These are phyloP conservation scores for Pichia sp. DNA, from an alignment of 1,139 yeast species.

Conservation along the genomic window DNA sequence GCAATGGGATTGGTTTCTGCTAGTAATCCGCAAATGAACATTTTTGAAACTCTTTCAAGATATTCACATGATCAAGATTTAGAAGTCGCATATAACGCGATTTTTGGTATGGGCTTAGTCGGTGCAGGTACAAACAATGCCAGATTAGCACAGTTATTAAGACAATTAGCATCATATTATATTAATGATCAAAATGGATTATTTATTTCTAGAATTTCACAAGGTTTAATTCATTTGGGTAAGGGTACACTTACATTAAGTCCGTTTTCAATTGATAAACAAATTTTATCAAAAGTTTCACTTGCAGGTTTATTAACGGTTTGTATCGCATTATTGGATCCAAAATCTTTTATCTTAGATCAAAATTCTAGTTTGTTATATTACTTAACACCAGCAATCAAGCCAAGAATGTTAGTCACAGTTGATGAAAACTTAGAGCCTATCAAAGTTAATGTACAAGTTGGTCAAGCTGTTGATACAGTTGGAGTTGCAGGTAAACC, in stretches of 20 bases:
- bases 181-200: constrained; percentile 84
- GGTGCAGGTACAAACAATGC: constrained; percentile 99
- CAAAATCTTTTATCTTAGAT: constrained; percentile 63
- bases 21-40: constrained; percentile 95
- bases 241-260: constrained; percentile 88
- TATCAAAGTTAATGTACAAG: constrained; percentile 90
- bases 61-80: constrained; percentile 94
- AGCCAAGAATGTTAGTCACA: constrained; percentile 90
- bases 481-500: constrained; percentile 99
- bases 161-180: constrained; percentile 93
- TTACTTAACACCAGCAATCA: constrained; percentile 81
- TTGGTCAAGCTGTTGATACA: constrained; percentile 97
- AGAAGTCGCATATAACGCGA: constrained; percentile 92
- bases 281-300: constrained; percentile 80
- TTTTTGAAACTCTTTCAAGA: constrained; percentile 91
- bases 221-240: constrained; percentile 92
- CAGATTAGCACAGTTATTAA: constrained; percentile 87
- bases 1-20: constrained; percentile 95
- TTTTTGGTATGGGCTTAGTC: constrained; percentile 94
- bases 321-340: constrained; percentile 78
- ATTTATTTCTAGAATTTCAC: constrained; percentile 91
- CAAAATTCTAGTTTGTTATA: constrained; percentile 60
- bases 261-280: constrained; percentile 87
- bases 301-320: constrained; percentile 87
- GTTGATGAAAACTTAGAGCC: constrained; percentile 87